These are phyloP conservation scores for Penicillium concentricum DNA, from an alignment of 2,329 filamentous ascomycete species.

Conservation along the genomic window DNA sequence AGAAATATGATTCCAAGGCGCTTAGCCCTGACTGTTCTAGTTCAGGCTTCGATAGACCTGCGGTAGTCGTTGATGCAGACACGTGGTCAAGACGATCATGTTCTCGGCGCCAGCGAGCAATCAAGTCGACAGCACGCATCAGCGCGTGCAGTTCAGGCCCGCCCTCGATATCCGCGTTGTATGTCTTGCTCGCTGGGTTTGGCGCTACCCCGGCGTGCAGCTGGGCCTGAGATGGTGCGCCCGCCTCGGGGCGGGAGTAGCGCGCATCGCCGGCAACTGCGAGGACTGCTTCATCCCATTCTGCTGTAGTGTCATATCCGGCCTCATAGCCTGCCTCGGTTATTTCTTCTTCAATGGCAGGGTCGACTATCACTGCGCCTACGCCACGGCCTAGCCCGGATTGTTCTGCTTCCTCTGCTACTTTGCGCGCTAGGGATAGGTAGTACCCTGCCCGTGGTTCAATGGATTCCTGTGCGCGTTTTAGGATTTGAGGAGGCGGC, in stretches of 20 bases:
- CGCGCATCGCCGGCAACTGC: conserved; percentile 47
- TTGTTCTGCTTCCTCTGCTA: conserved; percentile 40
- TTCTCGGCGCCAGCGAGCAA: conserved; percentile 42
- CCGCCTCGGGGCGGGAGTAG: conserved; percentile 35
- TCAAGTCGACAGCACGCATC: conserved; percentile 46
- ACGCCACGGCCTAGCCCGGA: conserved; percentile 40
- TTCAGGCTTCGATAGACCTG: neutral
- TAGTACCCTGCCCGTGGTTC: conserved; percentile 40
- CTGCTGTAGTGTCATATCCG: conserved; percentile 21
- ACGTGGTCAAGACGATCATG: conserved; percentile 15
- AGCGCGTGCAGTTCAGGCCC: conserved; percentile 48
- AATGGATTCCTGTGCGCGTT: conserved; percentile 35
- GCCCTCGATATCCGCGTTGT: conserved; percentile 40
- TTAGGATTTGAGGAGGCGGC: conserved; percentile 41
- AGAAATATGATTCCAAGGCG: conserved; percentile 36
- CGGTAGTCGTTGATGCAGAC: neutral
- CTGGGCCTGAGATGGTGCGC: conserved; percentile 23
- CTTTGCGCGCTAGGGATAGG: conserved; percentile 39
- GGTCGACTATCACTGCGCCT: conserved; percentile 48
- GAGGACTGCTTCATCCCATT: conserved; percentile 40
- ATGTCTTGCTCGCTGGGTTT: conserved; percentile 25
- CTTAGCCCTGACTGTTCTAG: conserved; percentile 18
- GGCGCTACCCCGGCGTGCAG: conserved; percentile 19
- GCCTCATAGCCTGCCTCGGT: conserved; percentile 16
- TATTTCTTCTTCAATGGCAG: conserved; percentile 32